phyloP scores from a whole-genome alignment of 2,329 filamentous ascomycete species.

The Colletotrichum abscissum region DNA sequence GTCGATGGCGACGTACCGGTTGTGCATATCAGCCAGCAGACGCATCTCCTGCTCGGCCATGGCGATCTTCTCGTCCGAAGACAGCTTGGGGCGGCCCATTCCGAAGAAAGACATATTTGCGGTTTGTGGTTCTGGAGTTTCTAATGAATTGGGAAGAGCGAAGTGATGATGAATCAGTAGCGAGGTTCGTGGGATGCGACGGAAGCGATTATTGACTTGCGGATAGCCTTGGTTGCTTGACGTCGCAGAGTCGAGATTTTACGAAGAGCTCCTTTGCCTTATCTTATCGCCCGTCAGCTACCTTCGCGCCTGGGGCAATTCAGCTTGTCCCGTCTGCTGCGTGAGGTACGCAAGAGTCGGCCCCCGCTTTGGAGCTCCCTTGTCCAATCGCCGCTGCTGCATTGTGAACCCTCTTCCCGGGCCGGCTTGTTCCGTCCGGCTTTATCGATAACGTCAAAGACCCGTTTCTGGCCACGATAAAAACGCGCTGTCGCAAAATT shows the following conservation, averaged over 20 bases:
- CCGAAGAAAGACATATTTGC: constrained; percentile 58
- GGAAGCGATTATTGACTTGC: constrained; percentile 10
- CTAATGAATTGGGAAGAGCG: not conserved
- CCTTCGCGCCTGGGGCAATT: not conserved
- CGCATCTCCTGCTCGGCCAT: constrained; percentile 97
- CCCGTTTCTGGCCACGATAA: constrained; percentile 3
- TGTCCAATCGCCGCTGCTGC: constrained; percentile 2
- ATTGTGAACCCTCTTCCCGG: not conserved
- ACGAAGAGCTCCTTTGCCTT: constrained; percentile 30
- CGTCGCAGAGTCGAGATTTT: constrained; percentile 37
- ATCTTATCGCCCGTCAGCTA: constrained; percentile 25
- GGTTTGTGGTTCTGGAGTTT: constrained; percentile 16
- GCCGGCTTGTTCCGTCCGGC: constrained; percentile 11
- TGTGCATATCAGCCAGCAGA: constrained; percentile 98
- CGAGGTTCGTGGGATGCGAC: not conserved
- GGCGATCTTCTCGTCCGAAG: constrained; percentile 96
- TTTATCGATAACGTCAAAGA: constrained; percentile 32
- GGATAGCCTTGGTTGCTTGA: constrained; percentile 20
- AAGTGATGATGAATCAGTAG: not conserved
- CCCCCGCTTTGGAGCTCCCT: not conserved
- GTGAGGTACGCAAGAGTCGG: not conserved
- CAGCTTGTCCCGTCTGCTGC: not conserved
- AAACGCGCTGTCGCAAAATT: constrained; percentile 17
- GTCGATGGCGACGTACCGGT: constrained; percentile 72
- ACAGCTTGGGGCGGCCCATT: constrained; percentile 78